phyloP scores from a whole-genome alignment of 176 grass and related monocot species.

The Saccharum officinarum region DNA sequence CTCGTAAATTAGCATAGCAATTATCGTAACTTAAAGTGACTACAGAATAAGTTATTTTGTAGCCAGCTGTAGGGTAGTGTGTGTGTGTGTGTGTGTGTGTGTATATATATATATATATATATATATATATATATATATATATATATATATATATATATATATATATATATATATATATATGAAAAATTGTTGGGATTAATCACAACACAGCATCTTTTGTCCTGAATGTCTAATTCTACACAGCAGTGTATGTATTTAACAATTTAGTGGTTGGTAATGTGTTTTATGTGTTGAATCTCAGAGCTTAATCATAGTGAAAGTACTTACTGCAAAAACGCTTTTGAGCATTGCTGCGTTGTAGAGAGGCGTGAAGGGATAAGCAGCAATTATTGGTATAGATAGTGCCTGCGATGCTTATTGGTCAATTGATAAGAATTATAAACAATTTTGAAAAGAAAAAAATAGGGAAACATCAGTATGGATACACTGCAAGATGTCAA shows the following conservation, averaged over 20 bases:
- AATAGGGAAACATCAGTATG: not conserved
- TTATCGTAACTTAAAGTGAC: no score
- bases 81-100: no score
- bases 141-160: no score
- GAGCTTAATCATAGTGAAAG: not conserved
- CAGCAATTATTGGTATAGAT: conserved; percentile 56
- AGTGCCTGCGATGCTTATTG: conserved; percentile 42
- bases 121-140: no score
- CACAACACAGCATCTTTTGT: not conserved
- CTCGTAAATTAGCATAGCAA: no score
- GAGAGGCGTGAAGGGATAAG: conserved; percentile 67
- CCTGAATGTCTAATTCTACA: not conserved
- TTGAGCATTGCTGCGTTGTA: conserved; percentile 73
- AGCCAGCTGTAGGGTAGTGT: no score
- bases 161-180: no score
- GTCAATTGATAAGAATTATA: conserved; percentile 5
- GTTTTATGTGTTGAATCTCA: not conserved
- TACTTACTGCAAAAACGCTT: conserved; percentile 56
- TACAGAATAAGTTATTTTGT: no score
- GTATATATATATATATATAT: no score
- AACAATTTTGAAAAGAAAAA: not conserved
- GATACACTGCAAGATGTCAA: not conserved
- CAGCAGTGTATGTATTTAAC: not conserved
- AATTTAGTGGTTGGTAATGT: no score
- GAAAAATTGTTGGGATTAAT: no score